phyloP scores from a whole-genome alignment of 257 asterid species.

The Nicotiana attenuata region DNA sequence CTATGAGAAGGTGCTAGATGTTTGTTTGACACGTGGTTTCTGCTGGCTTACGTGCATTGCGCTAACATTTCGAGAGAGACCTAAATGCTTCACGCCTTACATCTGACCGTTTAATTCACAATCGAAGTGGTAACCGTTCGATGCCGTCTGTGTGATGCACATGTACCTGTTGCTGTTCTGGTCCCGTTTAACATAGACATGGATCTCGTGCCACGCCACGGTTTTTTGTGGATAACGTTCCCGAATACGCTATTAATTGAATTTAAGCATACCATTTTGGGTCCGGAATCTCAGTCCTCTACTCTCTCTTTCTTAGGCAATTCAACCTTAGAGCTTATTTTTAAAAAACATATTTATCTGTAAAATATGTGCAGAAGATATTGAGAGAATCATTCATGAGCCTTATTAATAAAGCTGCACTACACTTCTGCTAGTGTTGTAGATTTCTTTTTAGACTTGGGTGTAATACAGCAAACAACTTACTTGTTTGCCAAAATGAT shows the following conservation, averaged over 20 bases:
- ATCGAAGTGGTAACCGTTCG: background rate
- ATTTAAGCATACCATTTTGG: background rate
- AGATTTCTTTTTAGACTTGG: background rate
- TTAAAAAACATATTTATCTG: background rate
- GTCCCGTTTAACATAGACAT: background rate
- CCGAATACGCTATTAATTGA: background rate
- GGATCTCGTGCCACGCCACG: background rate
- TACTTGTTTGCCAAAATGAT: background rate
- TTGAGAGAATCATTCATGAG: background rate
- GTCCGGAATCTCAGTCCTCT: background rate
- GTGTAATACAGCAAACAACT: background rate
- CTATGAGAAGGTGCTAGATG: background rate
- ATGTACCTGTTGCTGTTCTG: background rate
- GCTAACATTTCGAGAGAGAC: background rate
- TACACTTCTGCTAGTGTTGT: background rate
- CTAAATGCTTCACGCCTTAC: background rate
- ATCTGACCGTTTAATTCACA: background rate
- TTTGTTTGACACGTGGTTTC: background rate
- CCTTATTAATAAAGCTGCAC: background rate
- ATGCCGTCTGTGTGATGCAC: background rate
- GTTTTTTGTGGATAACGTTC: background rate
- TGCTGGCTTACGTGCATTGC: background rate
- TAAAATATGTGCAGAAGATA: background rate
- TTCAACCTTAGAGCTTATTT: background rate
- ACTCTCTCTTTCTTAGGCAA: background rate